Base-by-base conservation (phyloP, 129 eudicot species). In the Chrysanthemum seticuspe region DNA sequence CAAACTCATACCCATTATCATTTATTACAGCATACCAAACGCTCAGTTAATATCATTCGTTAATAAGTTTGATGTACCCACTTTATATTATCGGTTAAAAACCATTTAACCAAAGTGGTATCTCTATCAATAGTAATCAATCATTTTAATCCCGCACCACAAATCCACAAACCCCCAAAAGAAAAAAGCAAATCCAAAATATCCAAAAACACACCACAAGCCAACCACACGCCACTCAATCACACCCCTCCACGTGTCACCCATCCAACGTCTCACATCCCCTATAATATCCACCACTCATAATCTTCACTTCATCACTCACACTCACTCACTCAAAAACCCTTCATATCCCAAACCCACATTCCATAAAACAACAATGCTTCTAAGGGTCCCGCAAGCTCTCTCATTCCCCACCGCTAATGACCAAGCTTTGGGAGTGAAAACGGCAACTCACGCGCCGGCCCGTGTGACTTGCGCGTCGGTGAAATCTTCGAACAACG, bases 171-270 rank as follows among this genome's bases (percentile, higher is more conserved):
- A 40, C 45, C 10, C 45, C 45, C 40, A 34, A 40, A 40, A 40
- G 1, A 40, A 40, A 40, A 40, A 40, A 7, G 2, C 44, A 36
- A 34, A 7, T 40, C 47, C 47, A 40, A 36, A 36, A 36, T 5
- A 40, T 40, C 47, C 47, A 40, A 36, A 36, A 36, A 36, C 45
- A 7, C 9, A 36, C 82, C 90, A 80, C 79, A 82, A 79, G 93
- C 78, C 81, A 62, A 62, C 89, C 89, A 87, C 93, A 76, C 89
- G 93, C 89, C 76, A 77, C 49, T 48, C 67, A 59, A 87, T 87
- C 89, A 2, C 7, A 0, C 3, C 87, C 85, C n/a, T 84, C 80
- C 89, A 79, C 80, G 83, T 87, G 79, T 76, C 65, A 14, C 3
- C 0, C 45, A 82, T 75, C 78, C 80, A 49, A 77, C 93, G 87